A percentile compares a stretch with the other conserved stretches of the same genome.
Conservation (phyloP, 108 stramenopile genomes). For the Parmales sp. region DNA sequence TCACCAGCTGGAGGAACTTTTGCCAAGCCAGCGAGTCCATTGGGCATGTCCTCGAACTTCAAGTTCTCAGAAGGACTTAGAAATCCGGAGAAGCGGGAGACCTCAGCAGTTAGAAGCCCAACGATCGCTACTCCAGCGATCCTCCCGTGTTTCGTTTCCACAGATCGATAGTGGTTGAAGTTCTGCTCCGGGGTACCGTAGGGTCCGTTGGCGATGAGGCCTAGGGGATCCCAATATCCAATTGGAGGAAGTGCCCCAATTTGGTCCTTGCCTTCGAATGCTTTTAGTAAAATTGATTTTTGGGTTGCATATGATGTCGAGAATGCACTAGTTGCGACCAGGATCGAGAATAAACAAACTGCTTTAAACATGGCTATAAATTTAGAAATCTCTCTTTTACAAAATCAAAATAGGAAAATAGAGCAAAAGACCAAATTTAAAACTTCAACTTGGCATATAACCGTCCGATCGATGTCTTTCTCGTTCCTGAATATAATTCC, state of each 20-base stretch:
- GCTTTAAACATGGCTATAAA: no score
- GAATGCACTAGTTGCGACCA: no score
- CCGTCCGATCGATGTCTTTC: no score
- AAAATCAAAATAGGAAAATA: no score
- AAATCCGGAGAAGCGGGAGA: not conserved
- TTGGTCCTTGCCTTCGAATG: not conserved
- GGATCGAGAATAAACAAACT: no score
- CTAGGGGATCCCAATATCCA: constrained; percentile 13
- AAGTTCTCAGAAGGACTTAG: not conserved
- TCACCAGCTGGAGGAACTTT: not conserved
- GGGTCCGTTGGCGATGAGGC: constrained; percentile 26
- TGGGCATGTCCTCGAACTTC: constrained; percentile 12
- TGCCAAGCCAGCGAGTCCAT: constrained; percentile 1
- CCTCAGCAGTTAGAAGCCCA: not conserved
- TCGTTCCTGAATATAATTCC: no score
- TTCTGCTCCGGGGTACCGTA: constrained; percentile 21
- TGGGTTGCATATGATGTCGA: no score
- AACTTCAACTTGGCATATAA: no score
- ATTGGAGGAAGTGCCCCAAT: not conserved
- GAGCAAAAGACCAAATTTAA: no score
- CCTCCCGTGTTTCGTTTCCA: constrained; percentile 43
- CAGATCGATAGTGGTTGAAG: constrained; percentile 17
- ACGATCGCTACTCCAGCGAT: constrained; percentile 16
- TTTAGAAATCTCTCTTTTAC: no score
- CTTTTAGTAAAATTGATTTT: no score